phyloP scores from a whole-genome alignment of 352 stramenopile species.

The Aphanomyces cochlioides region DNA sequence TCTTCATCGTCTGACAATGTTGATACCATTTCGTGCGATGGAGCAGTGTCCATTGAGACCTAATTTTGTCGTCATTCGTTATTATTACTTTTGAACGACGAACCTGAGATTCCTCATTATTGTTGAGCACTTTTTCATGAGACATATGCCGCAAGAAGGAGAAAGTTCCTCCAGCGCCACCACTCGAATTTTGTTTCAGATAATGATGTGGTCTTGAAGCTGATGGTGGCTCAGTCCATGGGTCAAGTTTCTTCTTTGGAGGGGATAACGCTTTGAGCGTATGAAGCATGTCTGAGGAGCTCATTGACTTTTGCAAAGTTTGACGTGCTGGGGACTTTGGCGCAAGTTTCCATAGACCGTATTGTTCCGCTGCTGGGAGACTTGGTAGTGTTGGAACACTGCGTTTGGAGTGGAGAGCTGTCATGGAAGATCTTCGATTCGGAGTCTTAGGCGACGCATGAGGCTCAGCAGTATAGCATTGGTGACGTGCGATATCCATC shows the following conservation, averaged over 20 bases:
- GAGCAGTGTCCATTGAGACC: too few species aligned
- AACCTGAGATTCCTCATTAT: too few species aligned
- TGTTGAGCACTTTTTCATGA: not conserved
- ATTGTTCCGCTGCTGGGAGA: not conserved
- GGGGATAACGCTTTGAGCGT: not conserved
- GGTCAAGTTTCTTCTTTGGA: not conserved
- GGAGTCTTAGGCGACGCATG: not conserved
- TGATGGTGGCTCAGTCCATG: not conserved
- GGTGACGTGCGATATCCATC: not conserved
- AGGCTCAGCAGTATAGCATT: not conserved
- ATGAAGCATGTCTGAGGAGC: slow-evolving; percentile 7
- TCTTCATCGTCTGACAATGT: not conserved
- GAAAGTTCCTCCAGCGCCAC: not conserved
- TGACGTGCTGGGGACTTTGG: not conserved
- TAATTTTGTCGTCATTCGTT: too few species aligned
- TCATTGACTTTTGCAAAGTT: slow-evolving; percentile 15
- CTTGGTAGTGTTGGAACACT: not conserved
- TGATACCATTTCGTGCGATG: too few species aligned
- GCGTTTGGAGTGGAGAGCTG: slow-evolving; percentile 9
- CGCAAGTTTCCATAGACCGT: not conserved
- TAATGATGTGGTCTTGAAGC: not conserved
- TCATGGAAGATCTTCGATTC: not conserved
- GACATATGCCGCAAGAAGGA: not conserved
- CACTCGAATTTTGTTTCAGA: not conserved
- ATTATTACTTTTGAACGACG: too few species aligned